Conservation (phyloP, 1,139 yeast species). For the Scheffersomyces illinoinensis region DNA sequence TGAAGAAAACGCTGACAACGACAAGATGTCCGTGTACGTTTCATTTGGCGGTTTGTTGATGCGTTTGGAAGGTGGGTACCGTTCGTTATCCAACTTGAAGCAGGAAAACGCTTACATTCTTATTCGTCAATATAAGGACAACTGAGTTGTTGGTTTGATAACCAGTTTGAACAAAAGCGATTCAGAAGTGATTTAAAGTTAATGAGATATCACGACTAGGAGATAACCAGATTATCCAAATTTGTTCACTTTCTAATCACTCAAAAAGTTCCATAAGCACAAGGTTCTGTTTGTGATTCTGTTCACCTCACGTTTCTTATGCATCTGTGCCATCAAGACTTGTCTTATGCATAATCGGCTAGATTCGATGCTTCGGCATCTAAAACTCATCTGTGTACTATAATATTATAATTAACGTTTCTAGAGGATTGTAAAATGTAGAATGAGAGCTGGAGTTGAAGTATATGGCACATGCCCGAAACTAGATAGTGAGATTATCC, state of each 20-base stretch:
- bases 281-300: neutral
- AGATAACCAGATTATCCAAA: no score
- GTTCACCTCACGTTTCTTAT: neutral
- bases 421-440: neutral
- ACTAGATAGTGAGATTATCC: neutral
- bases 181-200: neutral
- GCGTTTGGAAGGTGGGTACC: slow-evolving; percentile 93
- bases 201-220: neutral
- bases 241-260: neutral
- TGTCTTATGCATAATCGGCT: neutral
- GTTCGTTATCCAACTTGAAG: slow-evolving; percentile 83
- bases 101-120: slow-evolving; percentile 92
- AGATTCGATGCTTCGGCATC: neutral
- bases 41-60: slow-evolving; percentile 94
- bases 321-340: neutral
- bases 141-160: slow-evolving; percentile 16
- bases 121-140: slow-evolving; percentile 68
- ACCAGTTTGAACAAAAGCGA: neutral
- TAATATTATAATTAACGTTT: neutral
- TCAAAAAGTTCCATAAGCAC: neutral
- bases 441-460: neutral
- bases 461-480: neutral
- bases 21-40: slow-evolving; percentile 80
- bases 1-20: slow-evolving; percentile 79
- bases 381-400: neutral